Percentiles rank a stretch among this genome's conserved stretches.
phyloP scores from a whole-genome alignment of 2,329 filamentous ascomycete genomes.

The Scleromitrula shiraiana region DNA sequence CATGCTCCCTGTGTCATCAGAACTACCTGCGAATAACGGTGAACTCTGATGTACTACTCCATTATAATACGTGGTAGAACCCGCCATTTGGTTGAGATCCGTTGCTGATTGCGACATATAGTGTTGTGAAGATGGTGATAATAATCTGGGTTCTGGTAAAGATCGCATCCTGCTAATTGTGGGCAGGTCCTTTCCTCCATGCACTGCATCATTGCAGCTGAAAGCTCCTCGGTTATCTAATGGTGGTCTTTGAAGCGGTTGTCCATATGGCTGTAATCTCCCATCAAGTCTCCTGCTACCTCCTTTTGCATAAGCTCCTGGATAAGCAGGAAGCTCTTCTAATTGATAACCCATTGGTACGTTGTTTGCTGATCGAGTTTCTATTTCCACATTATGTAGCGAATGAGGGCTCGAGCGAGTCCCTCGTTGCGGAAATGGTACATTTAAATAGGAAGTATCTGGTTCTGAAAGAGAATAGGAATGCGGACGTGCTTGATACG shows the following conservation, averaged over 20 bases:
- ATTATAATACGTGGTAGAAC: constrained; percentile 7
- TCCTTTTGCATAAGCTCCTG: not conserved
- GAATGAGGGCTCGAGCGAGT: constrained; percentile 1
- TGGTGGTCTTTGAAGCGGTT: constrained; percentile 2
- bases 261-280: constrained; percentile 1
- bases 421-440: not conserved
- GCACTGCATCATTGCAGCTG: not conserved
- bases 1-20: constrained; percentile 9
- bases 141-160: constrained; percentile 1
- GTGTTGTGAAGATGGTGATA: not conserved
- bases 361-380: not conserved
- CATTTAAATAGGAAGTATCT: not conserved
- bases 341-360: not conserved
- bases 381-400: not conserved
- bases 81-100: constrained; percentile 20
- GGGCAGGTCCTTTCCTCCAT: not conserved
- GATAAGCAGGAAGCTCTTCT: not conserved
- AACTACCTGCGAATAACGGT: not conserved
- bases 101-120: constrained; percentile 14
- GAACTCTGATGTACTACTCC: not conserved
- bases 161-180: not conserved
- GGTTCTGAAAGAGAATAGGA: not conserved
- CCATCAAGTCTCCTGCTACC: constrained; percentile 8
- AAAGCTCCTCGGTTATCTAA: not conserved
- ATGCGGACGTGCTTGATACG: not conserved